Conservation (phyloP, 179 eudicot genomes). For the Vitellaria paradoxa region DNA sequence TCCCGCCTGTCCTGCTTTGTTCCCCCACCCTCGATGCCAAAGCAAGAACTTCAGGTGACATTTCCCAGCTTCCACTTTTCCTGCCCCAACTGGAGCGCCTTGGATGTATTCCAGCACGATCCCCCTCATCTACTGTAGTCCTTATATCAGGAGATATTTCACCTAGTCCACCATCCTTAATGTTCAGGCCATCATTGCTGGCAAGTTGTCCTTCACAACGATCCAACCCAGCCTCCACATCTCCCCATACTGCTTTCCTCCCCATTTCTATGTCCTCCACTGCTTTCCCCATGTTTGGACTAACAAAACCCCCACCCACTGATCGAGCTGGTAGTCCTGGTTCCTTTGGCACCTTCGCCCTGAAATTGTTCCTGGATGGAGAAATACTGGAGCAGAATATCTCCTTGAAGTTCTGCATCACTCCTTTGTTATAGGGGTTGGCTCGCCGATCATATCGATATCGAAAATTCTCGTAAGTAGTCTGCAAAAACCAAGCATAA, state of each 20-base stretch:
- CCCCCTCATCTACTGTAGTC: slow-evolving; percentile 51
- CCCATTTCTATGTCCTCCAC: slow-evolving; percentile 90
- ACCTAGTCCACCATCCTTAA: slow-evolving; percentile 52
- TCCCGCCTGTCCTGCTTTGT: slow-evolving; percentile 40
- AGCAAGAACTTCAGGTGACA: slow-evolving; percentile 89
- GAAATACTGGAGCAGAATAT: slow-evolving; percentile 57
- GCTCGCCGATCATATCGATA: slow-evolving; percentile 75
- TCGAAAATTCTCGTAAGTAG: slow-evolving; percentile 88
- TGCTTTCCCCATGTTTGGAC: slow-evolving; percentile 88
- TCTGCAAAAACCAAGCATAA: slow-evolving; percentile 41
- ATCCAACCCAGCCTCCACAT: slow-evolving; percentile 57
- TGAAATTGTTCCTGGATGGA: slow-evolving; percentile 64
- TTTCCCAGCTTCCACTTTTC: slow-evolving; percentile 91
- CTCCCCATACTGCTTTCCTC: slow-evolving; percentile 92
- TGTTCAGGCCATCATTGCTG: slow-evolving; percentile 29
- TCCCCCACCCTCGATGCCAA: slow-evolving; percentile 71
- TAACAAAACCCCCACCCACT: slow-evolving; percentile 67
- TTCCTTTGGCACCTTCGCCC: slow-evolving; percentile 47
- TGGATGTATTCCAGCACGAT: slow-evolving; percentile 59
- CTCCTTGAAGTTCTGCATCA: slow-evolving; percentile 53
- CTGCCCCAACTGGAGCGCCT: slow-evolving; percentile 82
- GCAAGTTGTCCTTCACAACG: slow-evolving; percentile 49
- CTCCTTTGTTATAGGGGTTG: slow-evolving; percentile 78
- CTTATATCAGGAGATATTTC: slow-evolving; percentile 68
- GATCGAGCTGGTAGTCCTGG: slow-evolving; percentile 41